Conservation (phyloP, 495 filamentous ascomycete genomes). For the Wilcoxina mikolae region DNA sequence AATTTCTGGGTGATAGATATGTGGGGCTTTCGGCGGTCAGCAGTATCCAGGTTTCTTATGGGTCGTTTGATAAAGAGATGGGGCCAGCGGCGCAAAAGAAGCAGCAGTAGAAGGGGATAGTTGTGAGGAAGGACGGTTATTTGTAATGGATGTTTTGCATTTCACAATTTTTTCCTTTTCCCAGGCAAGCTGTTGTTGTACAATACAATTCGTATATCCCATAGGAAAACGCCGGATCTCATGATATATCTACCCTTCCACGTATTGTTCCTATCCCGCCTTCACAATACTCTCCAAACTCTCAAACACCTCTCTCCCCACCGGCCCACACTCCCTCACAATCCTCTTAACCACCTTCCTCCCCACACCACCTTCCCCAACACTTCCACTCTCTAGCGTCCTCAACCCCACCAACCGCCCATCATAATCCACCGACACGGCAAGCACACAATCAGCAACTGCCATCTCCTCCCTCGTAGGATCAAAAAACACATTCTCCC, state of each 20-base stretch:
- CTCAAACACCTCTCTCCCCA: constrained; percentile 52
- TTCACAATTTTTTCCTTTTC: not conserved
- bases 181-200: not conserved
- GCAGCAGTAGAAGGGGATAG: constrained; percentile 30
- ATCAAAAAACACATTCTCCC: constrained; percentile 84
- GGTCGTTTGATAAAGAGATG: constrained; percentile 92
- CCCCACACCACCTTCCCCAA: constrained; percentile 18
- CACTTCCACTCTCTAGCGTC: constrained; percentile 22
- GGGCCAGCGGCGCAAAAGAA: constrained; percentile 72
- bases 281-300: constrained; percentile 49
- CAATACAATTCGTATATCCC: constrained; percentile 1
- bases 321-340: constrained; percentile 19
- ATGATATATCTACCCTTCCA: not conserved
- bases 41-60: constrained; percentile 77
- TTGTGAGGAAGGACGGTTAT: no score
- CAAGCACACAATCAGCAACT: constrained; percentile 75
- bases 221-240: not conserved
- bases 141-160: constrained; percentile 8
- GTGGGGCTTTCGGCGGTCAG: constrained; percentile 60
- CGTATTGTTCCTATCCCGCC: constrained; percentile 23
- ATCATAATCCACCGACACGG: constrained; percentile 34
- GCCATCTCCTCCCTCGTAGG: constrained; percentile 78
- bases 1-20: constrained; percentile 18
- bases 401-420: constrained; percentile 22
- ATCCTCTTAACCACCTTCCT: constrained; percentile 19